These are phyloP conservation scores for Chrysoporthe puriensis DNA, from an alignment of 2,329 filamentous ascomycete genomes.

Conservation along the genomic window DNA sequence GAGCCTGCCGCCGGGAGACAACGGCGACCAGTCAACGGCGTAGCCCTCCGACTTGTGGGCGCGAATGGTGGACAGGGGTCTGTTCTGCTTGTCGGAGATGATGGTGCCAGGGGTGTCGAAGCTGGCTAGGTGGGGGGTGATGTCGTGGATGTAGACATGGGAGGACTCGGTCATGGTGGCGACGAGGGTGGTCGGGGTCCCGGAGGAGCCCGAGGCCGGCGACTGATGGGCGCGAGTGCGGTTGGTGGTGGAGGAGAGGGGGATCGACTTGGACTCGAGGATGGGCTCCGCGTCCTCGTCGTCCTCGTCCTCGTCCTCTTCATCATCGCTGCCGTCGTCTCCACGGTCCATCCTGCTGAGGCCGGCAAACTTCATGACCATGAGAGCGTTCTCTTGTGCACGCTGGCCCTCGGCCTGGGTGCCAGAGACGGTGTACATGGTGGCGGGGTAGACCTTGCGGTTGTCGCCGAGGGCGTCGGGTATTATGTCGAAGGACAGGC, in stretches of 20 bases:
- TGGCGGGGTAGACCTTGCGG: conserved; percentile 91
- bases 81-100: conserved; percentile 81
- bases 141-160: conserved; percentile 89
- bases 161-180: conserved; percentile 92
- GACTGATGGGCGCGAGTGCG: conserved; percentile 87
- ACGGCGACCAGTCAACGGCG: conserved; percentile 93
- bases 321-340: conserved; percentile 67
- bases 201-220: conserved; percentile 69
- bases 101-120: conserved; percentile 88
- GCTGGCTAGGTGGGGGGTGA: conserved; percentile 83
- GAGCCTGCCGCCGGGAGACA: conserved; percentile 80
- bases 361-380: conserved; percentile 96
- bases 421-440: conserved; percentile 91
- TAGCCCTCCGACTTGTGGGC: conserved; percentile 95
- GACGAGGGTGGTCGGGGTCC: conserved; percentile 79
- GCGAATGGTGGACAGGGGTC: conserved; percentile 83
- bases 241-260: conserved; percentile 86
- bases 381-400: conserved; percentile 85
- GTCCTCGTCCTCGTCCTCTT: conserved; percentile 73
- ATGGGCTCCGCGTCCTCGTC: conserved; percentile 85
- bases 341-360: conserved; percentile 82
- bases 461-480: conserved; percentile 84
- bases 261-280: conserved; percentile 88
- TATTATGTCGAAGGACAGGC: conserved; percentile 92
- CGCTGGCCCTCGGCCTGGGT: conserved; percentile 83